Evolutionary conservation across 345 rosid genomes (phyloP), one percentile per base, ranked within the genome.

Genomic region (Ricinus communis): DNA sequence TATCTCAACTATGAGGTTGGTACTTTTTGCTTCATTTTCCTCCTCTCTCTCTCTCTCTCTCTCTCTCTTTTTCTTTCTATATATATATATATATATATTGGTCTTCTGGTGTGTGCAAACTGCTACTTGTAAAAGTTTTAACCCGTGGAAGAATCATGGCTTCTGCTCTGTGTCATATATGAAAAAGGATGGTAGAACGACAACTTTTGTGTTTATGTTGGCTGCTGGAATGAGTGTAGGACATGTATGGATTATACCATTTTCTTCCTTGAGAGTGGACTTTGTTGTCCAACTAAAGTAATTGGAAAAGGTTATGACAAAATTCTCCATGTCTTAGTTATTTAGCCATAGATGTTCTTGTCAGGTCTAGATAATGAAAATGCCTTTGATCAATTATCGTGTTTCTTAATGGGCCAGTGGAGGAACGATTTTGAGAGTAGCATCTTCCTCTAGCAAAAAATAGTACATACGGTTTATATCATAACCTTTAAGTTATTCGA

Each of bases 1-100:
- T 87, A 81, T 71, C 86, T 89, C 53, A 89, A 87, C 85, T 87
- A 89, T 65, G 94, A 89, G 88, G 94, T 87, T 28, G 9, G 86
- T 47, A 36, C 22, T 5, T 46, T 45, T 69, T 69, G 10, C 68
- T 67, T 60, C 46, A n/a, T n/a, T n/a, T n/a, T n/a, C n/a, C n/a
- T n/a, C n/a, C n/a, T n/a, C n/a, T n/a, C n/a, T n/a, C n/a, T n/a
- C n/a, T n/a, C n/a, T n/a, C n/a, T n/a, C n/a, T n/a, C n/a, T n/a
- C n/a, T n/a, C n/a, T n/a, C n/a, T n/a, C n/a, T n/a, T 27, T 7
- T 65, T 67, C 27, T 16, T 33, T 49, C n/a, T n/a, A n/a, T n/a
- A n/a, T n/a, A n/a, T n/a, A n/a, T n/a, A n/a, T n/a, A n/a, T n/a
- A n/a, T n/a, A n/a, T n/a, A n/a, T n/a, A n/a, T n/a, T 38, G 4